These are phyloP conservation scores for Cucumis variabilis DNA, from an alignment of 331 rosid genomes.

Conservation along the genomic window DNA sequence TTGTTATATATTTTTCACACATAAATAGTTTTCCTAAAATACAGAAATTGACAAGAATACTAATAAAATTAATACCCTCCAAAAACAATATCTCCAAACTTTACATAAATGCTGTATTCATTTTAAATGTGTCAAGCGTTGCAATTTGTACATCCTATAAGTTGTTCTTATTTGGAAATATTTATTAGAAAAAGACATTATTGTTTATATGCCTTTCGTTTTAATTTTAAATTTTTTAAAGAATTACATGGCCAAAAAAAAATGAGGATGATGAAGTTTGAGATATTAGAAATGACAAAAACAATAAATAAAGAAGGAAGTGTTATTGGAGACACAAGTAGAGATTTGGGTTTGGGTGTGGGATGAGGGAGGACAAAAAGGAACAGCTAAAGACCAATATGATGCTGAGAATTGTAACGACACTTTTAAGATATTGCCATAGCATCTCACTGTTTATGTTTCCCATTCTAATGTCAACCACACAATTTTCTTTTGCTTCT, in stretches of 20 bases:
- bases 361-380: not conserved
- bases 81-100: not conserved
- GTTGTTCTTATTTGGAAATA: too few relatives aligned
- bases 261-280: not conserved
- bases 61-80: not conserved
- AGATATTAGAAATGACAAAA: not conserved
- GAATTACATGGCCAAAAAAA: not conserved
- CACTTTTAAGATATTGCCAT: too few relatives aligned
- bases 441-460: not conserved
- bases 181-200: too few relatives aligned
- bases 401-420: too few relatives aligned
- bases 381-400: not conserved
- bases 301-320: too few relatives aligned
- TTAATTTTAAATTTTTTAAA: not conserved
- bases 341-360: constrained; percentile 3
- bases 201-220: too few relatives aligned
- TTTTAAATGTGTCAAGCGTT: too few relatives aligned
- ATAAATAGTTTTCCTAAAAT: not conserved
- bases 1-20: not conserved
- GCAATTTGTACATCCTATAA: too few relatives aligned
- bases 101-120: too few relatives aligned
- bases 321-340: not conserved
- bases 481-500: not conserved
- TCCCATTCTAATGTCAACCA: not conserved
- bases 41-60: not conserved